Percentiles rank a stretch among this genome's conserved stretches.
phyloP scores from a whole-genome alignment of 768 basidiomycete species.

The Boletus pseudopeckii region DNA sequence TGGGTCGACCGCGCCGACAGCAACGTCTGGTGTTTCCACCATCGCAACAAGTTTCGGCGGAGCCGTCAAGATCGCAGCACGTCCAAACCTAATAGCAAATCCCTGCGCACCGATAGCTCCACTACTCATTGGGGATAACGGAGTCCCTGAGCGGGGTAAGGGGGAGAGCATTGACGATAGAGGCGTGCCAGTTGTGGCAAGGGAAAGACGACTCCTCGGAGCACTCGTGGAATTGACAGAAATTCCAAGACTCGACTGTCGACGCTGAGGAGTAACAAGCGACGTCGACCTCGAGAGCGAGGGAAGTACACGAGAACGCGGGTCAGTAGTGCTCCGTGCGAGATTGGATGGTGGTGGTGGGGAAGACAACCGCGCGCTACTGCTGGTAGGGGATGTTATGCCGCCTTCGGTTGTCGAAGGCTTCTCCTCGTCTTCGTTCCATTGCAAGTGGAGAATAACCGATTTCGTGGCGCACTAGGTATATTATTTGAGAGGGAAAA shows the following conservation, averaged over 20 bases:
- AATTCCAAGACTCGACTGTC: constrained; percentile 28
- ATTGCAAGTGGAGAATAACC: constrained; percentile 79
- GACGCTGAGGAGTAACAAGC: constrained; percentile 39
- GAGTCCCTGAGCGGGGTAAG: constrained; percentile 33
- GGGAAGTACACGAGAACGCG: constrained; percentile 47
- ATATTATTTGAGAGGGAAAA: neutral
- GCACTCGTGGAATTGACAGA: constrained; percentile 34
- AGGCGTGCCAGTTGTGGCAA: constrained; percentile 40
- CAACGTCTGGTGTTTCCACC: constrained; percentile 85
- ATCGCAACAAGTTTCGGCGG: constrained; percentile 82
- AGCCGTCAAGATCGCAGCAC: constrained; percentile 74
- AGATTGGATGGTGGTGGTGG: constrained; percentile 24
- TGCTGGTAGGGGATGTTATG: constrained; percentile 26
- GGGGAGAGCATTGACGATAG: constrained; percentile 31
- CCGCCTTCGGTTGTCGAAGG: constrained; percentile 13
- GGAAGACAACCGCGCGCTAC: constrained; percentile 23
- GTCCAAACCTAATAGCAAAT: constrained; percentile 54
- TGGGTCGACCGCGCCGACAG: constrained; percentile 85
- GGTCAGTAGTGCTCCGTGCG: constrained; percentile 15
- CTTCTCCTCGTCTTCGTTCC: constrained; percentile 63
- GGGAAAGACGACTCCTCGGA: constrained; percentile 45
- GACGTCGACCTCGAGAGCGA: constrained; percentile 54
- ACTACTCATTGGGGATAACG: constrained; percentile 25
- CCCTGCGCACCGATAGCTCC: constrained; percentile 27
- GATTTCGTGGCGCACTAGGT: constrained; percentile 83